Percentiles rank a stretch among this genome's conserved stretches.
Conservation (phyloP, 2,329 filamentous ascomycete species). For the Cladophialophora exuberans region DNA sequence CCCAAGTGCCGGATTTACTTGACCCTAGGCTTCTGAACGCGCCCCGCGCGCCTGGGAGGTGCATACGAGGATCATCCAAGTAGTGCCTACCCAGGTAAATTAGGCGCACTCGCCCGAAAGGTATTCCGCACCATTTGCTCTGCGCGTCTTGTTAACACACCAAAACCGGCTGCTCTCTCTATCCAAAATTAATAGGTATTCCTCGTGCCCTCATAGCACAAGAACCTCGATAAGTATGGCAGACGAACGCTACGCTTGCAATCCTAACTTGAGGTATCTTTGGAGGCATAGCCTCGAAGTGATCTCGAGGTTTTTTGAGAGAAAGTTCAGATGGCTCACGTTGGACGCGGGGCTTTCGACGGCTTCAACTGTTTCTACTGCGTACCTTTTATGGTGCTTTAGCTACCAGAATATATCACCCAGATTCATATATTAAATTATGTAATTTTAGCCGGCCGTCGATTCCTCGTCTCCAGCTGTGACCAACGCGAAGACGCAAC, state of each 20-base stretch:
- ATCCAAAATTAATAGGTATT: too few species aligned
- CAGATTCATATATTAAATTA: background rate
- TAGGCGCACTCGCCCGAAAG: too few species aligned
- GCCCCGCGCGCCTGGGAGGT: too few species aligned
- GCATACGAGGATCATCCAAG: too few species aligned
- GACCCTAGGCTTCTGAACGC: too few species aligned
- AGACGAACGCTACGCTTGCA: background rate
- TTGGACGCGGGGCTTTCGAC: background rate
- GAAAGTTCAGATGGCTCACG: background rate
- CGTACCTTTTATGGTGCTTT: background rate
- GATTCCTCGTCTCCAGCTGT: conserved; percentile 17
- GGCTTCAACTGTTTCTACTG: background rate
- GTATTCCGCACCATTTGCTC: too few species aligned
- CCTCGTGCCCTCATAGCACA: too few species aligned
- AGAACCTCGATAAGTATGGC: too few species aligned
- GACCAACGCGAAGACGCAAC: conserved; percentile 38
- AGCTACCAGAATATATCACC: background rate
- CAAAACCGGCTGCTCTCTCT: too few species aligned
- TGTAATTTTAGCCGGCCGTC: conserved; percentile 12
- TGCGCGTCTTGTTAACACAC: too few species aligned
- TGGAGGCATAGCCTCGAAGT: background rate
- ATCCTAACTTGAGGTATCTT: background rate
- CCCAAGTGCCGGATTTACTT: too few species aligned
- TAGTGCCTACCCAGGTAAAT: too few species aligned
- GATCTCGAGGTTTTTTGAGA: background rate